Percentiles rank a stretch among this genome's conserved stretches.
phyloP scores from a whole-genome alignment of 169 alveolate species.

The Cryptosporidium andersoni region DNA sequence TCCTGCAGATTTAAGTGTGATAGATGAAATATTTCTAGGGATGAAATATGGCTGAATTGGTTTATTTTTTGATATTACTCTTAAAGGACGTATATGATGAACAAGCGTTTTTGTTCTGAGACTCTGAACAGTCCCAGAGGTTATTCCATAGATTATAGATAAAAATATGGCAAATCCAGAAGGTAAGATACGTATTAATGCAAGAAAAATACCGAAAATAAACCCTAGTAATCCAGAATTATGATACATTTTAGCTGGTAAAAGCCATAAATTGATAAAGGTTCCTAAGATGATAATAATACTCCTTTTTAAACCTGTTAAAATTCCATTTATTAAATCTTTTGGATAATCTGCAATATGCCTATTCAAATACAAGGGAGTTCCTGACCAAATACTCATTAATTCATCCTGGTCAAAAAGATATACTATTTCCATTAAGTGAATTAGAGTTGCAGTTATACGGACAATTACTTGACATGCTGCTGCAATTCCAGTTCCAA shows the following conservation, averaged over 20 bases:
- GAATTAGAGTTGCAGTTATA: slow-evolving; percentile 23
- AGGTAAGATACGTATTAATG: slow-evolving; percentile 36
- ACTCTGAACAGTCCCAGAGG: slow-evolving; percentile 55
- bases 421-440: slow-evolving; percentile 26
- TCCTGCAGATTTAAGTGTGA: slow-evolving; percentile 8
- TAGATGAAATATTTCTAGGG: slow-evolving; percentile 21
- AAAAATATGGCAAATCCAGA: slow-evolving; percentile 46
- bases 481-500: slow-evolving; percentile 44
- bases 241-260: slow-evolving; percentile 18
- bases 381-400: slow-evolving; percentile 46
- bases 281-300: slow-evolving; percentile 28
- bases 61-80: slow-evolving; percentile 12
- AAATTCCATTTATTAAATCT: slow-evolving; percentile 37
- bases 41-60: slow-evolving; percentile 41
- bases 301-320: slow-evolving; percentile 23
- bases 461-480: slow-evolving; percentile 41
- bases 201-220: slow-evolving; percentile 13
- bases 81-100: slow-evolving; percentile 18
- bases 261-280: slow-evolving; percentile 39
- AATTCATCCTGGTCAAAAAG: slow-evolving; percentile 32
- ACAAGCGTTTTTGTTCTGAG: slow-evolving; percentile 20
- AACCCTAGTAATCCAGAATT: slow-evolving; percentile 15
- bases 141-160: slow-evolving; percentile 31
- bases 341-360: slow-evolving; percentile 56
- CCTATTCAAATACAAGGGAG: slow-evolving; percentile 40